Evolutionary conservation across 768 basidiomycete genomes (phyloP), one percentile per base, ranked within the genome.

Genomic region (Boletus huronensis): DNA sequence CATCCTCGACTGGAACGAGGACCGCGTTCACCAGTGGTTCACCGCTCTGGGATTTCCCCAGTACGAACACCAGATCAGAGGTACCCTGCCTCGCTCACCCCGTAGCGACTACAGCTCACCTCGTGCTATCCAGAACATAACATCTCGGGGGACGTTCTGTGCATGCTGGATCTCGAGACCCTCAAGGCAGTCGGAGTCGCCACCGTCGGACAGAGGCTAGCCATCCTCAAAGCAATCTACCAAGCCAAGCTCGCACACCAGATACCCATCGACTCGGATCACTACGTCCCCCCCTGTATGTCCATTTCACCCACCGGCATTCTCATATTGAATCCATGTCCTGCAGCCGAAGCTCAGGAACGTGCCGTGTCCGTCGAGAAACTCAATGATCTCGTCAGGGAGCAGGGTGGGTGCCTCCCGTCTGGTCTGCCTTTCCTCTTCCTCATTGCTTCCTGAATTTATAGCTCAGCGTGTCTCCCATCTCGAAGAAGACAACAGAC

Each of bases 181-280:
- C 82, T 99, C 59, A 91, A 90, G 71, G 85, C 89, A 40, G 75
- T 98, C 52, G 97, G 97, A 8, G 81, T 99, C 40, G 67, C 81
- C n/a, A 91, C 89, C 34, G 82, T 98, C 58, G 97, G 97, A 21
- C 95, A 98, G 72, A 79, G 97, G 52, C 74, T 99, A 34, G 79
- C 90, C 41, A 93, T 98, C 58, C 84, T 98, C 69, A 95, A 93
- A 71, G 87, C 89, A 45, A 85, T 98, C 53, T 98, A 97, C 74
- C 83, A 84, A 50, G 76, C 91, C 63, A 99, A 99, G 77, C 73
- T 94, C 48, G 83, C 84, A 1, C 81, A 95, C 65, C 84, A 84
- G 58, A 77, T 99, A 48, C 84, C 89, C 35, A 84, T 95, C 60
- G 90, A 92, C 54, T 75, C 87, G 36, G 87, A 89, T 58, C 81